Evolutionary conservation across 768 basidiomycete genomes (phyloP).

Genomic region (Cystobasidium tubakii): DNA sequence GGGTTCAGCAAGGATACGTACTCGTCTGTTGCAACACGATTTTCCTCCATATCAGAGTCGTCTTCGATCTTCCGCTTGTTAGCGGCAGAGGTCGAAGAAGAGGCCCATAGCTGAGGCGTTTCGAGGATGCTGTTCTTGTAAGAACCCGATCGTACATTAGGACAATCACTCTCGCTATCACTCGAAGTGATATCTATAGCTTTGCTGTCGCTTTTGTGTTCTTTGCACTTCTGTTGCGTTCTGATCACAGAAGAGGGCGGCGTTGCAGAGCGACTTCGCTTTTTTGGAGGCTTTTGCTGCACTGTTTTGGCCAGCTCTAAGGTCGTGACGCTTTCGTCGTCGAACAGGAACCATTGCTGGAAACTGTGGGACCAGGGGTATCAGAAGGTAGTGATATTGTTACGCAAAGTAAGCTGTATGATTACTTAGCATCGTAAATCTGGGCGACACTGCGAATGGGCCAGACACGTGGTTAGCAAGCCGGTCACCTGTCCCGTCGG

Average conservation of each 20-base stretch:
- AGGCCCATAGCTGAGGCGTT: background rate
- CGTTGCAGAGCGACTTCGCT: background rate
- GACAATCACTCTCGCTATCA: background rate
- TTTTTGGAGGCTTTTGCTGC: conserved; percentile 34
- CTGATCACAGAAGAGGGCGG: background rate
- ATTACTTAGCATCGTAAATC: conserved; percentile 64
- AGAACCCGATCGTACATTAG: background rate
- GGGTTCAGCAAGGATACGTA: background rate
- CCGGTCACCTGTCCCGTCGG: too few species aligned
- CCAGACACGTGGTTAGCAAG: too few species aligned
- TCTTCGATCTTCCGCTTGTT: conserved; percentile 12
- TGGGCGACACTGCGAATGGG: conserved; percentile 67
- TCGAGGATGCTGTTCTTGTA: background rate
- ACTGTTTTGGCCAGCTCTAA: conserved; percentile 38
- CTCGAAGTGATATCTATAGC: background rate
- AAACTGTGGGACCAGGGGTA: conserved; percentile 52
- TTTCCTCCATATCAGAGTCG: conserved; percentile 11
- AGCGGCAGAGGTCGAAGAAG: conserved; percentile 6
- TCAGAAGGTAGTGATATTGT: background rate
- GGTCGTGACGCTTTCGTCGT: conserved; percentile 67
- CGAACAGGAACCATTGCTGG: conserved; percentile 80
- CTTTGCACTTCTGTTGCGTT: background rate
- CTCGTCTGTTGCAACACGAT: conserved; percentile 41
- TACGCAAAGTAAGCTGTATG: background rate
- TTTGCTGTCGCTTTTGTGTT: background rate